Evolutionary conservation across 495 filamentous ascomycete genomes (phyloP), one percentile per base, ranked within the genome.

Genomic region (Penicillium cinerascens): DNA sequence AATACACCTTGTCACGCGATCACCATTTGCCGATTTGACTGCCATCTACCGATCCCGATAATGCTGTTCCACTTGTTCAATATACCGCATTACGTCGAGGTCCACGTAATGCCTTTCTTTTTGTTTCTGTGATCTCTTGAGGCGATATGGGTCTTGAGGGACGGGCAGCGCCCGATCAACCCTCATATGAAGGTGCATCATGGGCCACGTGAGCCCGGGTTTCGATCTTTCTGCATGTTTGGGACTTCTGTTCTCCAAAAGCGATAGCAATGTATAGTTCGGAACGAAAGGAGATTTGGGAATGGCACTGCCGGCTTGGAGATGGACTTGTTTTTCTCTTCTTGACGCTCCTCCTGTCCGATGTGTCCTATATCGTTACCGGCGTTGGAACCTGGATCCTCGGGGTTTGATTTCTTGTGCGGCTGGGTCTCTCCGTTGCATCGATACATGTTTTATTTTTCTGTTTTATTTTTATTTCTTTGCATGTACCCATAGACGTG

Each of bases 321-420:
- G 59, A 46, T 58, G 43, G 33, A 47, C 49, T 47, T 26, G 26
- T 39, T 22, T 20, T 43, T 57, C 51, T 55, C 49, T 52, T 54
- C 42, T 59, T 47, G 39, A 54, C 59, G 42, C 55, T 57, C 56
- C 62, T 57, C 59, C 40, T 55, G 48, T 65, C 41, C 55, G 47
- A 62, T 60, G 55, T 69, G 54, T 66, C 55, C 56, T 61, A 54
- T 60, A 58, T 63, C 55, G 58, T 56, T 65, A 62, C 51, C 52
- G 68, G 67, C 67, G 68, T 71, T 71, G 61, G 63, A 59, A 65
- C 42, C 49, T 59, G 64, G 57, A 59, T 60, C 49, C 49, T 65
- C 55, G 55, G 52, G 49, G 40, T 59, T 57, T 64, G 45, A 51
- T 60, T 61, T 48, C 47, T 56, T 44, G 41, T 45, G 56, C 49